Base-by-base conservation (phyloP, 176 grass and related monocot species). In the Canna indica region DNA sequence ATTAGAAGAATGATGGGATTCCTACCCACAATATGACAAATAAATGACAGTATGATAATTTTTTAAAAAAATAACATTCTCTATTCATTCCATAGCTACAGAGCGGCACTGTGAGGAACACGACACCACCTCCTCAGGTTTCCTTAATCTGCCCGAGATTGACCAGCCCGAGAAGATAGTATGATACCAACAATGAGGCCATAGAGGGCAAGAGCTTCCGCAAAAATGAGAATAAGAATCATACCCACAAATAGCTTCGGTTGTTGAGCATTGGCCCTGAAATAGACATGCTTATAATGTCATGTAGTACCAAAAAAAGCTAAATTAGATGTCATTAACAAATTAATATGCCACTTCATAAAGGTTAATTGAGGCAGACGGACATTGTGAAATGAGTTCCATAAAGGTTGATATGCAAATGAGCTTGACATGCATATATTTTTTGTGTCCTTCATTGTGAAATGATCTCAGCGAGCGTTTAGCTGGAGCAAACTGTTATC, bases 221-320 rank as follows among this genome's bases (percentile, higher is more conserved):
- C 65, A 17, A 68, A 68, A 45, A 68, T 68, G 65, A 68, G 65
- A 68, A 68, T 68, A 26, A 68, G 65, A 44, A 68, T 68, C 65
- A 68, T 68, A 36, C 65, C 65, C n/a, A 68, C 65, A 46, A 68
- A 68, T 27, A 68, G 25, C 65, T 68, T 68, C 26, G 65, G 65
- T 36, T 68, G 65, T 44, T 68, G 65, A 15, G 65, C 65, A 16
- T 68, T 68, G 12, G 65, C 65, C 65, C 65, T 68, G 65, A 36
- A 36, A 68, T 33, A 35, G 31, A 64, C 27, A 35, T 54, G 50
- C 50, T n/a, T 54, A 54, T 24, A 24, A n/a, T n/a, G n/a, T n/a
- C n/a, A n/a, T n/a, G n/a, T n/a, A n/a, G n/a, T n/a, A n/a, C n/a
- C n/a, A n/a, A n/a, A n/a, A n/a, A n/a, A n/a, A n/a, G n/a, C n/a